phyloP scores from a whole-genome alignment of 441 rosid genomes.

The Pelargonium australe region DNA sequence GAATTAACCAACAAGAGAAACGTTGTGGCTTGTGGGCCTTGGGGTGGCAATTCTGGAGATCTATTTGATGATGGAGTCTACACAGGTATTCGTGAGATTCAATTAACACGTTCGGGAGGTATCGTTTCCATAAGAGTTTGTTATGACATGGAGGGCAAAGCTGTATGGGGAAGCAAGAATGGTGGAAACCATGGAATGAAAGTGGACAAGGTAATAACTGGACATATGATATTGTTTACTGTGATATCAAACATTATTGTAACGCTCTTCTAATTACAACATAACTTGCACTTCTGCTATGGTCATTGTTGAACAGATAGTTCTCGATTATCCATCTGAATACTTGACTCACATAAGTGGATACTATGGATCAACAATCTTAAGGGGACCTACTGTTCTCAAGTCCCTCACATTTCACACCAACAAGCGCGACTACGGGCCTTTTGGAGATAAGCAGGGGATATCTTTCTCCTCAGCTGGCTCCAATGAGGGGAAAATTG shows the following conservation, averaged over 20 bases:
- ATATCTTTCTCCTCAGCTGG: background rate
- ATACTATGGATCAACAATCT: background rate
- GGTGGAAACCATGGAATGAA: background rate
- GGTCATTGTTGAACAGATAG: background rate
- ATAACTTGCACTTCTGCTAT: no score
- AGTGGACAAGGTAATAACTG: slow-evolving; percentile 5
- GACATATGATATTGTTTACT: background rate
- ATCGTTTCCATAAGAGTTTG: background rate
- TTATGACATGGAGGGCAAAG: slow-evolving; percentile 1
- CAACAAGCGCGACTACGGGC: background rate
- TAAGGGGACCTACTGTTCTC: background rate
- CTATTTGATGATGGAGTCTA: background rate
- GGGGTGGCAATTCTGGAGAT: background rate
- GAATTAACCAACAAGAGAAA: background rate
- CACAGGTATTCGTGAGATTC: background rate
- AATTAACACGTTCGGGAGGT: background rate
- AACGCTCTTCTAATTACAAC: no score
- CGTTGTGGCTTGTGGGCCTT: slow-evolving; percentile 2
- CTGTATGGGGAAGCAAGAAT: background rate
- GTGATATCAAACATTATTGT: background rate
- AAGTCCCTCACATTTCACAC: slow-evolving; percentile 3
- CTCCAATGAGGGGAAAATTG: background rate
- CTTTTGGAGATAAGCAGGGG: background rate
- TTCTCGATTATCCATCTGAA: background rate
- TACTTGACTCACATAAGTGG: background rate